Base-by-base conservation (phyloP, 805 yeast genomes). In the Brettanomyces naardenensis region DNA sequence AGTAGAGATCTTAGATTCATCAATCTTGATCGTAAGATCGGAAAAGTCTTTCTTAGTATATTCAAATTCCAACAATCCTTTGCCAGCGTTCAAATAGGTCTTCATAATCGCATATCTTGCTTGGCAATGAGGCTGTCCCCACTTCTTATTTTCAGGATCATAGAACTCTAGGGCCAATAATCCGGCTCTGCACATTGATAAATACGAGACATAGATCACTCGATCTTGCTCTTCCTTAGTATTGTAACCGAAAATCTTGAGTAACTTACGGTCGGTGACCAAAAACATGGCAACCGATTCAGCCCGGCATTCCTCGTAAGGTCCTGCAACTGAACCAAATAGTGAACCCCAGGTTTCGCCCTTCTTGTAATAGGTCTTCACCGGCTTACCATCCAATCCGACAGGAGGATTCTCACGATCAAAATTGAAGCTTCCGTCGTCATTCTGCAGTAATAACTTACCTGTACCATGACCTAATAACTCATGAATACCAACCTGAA, bases 121-220 rank as follows among this genome's bases (percentile, higher is more conserved):
- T 64, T 86, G 95, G 87, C 86, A 85, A 58, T 87, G 96, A 11
- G 96, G 79, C 64, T 87, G 96, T 22, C 95, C 95, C 95, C 95
- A 87, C 61, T 85, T 86, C 42, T 67, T 64, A 21, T 85, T 71
- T 32, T 61, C 61, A 28, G 95, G 95, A 58, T 87, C 95, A 87
- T 94, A 87, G 56, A 71, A 84, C 58, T 87, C 95, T 53, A 87
- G 68, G 6, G 84, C 90, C 26, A 82, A 53, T 35, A 87, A 65
- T 41, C 95, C 96, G 5, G 95, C 95, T 49, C 95, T 71, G 19
- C 87, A 82, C 96, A 87, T 87, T 46, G 75, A 78, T 45, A 86
- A 62, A 47, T 78, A 83, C 13, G 89, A 84, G 30, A 82, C 68
- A 51, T 71, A 74, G 31, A 75, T 68, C 36, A 85, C 71, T 40